Evolutionary conservation across 441 rosid species (phyloP), one percentile per base, ranked within the genome.

Genomic region (Eruca vesicaria): DNA sequence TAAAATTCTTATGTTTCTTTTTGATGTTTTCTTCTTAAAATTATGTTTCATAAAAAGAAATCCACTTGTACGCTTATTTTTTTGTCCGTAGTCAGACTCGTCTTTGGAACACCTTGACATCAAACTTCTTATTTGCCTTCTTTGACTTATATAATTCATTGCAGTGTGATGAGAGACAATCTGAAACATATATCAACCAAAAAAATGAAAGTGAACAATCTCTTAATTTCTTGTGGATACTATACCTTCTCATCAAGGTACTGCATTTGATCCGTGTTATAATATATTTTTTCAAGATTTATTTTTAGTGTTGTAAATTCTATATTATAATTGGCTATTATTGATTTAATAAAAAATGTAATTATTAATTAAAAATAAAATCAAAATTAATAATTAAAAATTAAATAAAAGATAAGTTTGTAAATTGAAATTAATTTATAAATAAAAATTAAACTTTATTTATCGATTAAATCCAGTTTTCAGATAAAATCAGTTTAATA

Each of bases 121-220:
- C 48, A 11, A 88, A 78, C 12, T 83, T 84, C 64, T 82, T 64
- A 73, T 88, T 81, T 62, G 89, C 85, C 23, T 21, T 78, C 63
- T 68, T 70, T 9, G 97, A 88, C 82, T 59, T 71, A 71, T 38
- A 31, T 65, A 86, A 68, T 82, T 89, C 80, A 96, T 93, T 2
- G 90, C 10, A 73, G 84, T 93, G 73, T 93, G 98, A n/a, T 90
- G 98, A n/a, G 91, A 61, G 35, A 86, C 81, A 69, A 89, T 79
- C 98, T 89, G 61, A 23, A 50, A 21, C 18, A 84, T 31, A 18
- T 61, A 18, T 5, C 36, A 52, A 53, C 12, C 43, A n/a, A 43
- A 68, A 58, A 28, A 5, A 20, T 3, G 31, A 12, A 7, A 26
- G 28, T 66, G 35, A 68, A 12, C 20, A 57, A 19, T 65, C 6